Conservation (phyloP, 2,329 filamentous ascomycete species). For the Aspergillus puulaauensis region DNA sequence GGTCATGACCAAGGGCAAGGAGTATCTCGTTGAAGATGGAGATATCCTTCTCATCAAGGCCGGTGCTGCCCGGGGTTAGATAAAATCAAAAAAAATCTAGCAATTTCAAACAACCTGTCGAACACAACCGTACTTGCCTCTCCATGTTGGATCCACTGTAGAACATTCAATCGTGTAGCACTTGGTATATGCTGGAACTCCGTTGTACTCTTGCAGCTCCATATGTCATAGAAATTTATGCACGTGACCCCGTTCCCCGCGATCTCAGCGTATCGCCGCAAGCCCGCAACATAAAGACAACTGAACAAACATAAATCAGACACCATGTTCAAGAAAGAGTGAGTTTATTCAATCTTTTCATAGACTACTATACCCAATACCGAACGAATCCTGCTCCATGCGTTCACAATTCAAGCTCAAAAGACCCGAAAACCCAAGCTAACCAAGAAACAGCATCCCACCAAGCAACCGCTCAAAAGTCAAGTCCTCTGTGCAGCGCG, state of each 20-base stretch:
- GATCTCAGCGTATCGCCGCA: conserved; percentile 10
- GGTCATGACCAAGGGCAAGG: conserved; percentile 97
- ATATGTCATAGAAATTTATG: conserved; percentile 6
- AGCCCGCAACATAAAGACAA: conserved; percentile 7
- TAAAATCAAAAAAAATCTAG: neutral
- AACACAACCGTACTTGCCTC: neutral
- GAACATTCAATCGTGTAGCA: neutral
- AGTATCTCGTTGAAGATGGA: conserved; percentile 65
- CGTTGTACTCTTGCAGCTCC: neutral
- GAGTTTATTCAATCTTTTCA: conserved; percentile 32
- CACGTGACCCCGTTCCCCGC: conserved; percentile 19
- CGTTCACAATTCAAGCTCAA: conserved; percentile 14
- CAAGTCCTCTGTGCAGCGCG: conserved; percentile 92
- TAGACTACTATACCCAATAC: too few relatives aligned
- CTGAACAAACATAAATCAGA: conserved; percentile 8
- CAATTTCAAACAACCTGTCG: neutral
- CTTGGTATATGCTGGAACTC: neutral
- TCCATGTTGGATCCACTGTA: neutral
- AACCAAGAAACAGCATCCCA: conserved; percentile 58
- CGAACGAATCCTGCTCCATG: neutral
- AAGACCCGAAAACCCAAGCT: conserved; percentile 12
- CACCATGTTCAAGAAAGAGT: conserved; percentile 93
- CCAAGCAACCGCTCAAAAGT: conserved; percentile 87
- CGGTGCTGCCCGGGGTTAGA: conserved; percentile 49
- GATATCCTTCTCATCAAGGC: conserved; percentile 80